phyloP scores from a whole-genome alignment of 176 grass and related monocot species.

The Ananas comosus region DNA sequence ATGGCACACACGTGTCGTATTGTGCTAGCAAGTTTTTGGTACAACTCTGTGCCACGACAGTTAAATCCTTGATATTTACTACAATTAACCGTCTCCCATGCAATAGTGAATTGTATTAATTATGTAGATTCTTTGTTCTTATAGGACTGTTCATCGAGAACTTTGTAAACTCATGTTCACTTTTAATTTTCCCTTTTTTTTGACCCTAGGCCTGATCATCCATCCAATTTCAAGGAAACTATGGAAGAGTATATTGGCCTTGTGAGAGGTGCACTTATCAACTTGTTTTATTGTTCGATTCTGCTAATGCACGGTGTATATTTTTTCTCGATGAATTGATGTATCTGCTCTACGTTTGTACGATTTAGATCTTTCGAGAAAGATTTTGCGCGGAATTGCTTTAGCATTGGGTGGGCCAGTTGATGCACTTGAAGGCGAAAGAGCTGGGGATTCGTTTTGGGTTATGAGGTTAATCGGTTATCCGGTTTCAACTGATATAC shows the following conservation, averaged over 20 bases:
- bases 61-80: no score
- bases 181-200: constrained; percentile 8
- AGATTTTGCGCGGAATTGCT: constrained; percentile 89
- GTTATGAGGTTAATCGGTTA: constrained; percentile 76
- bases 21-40: no score
- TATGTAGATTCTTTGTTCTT: not conserved
- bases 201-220: constrained; percentile 55
- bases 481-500: constrained; percentile 72
- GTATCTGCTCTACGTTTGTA: not conserved
- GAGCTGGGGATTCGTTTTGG: constrained; percentile 68
- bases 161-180: not conserved
- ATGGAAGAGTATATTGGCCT: constrained; percentile 64
- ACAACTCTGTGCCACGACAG: no score
- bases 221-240: constrained; percentile 57
- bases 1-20: no score
- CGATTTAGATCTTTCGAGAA: constrained; percentile 71
- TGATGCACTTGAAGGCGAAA: constrained; percentile 64
- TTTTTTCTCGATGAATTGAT: not conserved
- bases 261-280: constrained; percentile 41
- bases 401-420: constrained; percentile 57
- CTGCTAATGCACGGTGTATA: not conserved
- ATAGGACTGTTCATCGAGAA: not conserved
- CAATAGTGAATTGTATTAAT: no score
- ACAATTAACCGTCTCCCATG: no score
- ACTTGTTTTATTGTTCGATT: not conserved